A percentile compares a stretch with the other conserved stretches of the same genome.
Evolutionary conservation across 208 protist genomes (phyloP).

Genomic region (Wallacemonas collosoma): DNA sequence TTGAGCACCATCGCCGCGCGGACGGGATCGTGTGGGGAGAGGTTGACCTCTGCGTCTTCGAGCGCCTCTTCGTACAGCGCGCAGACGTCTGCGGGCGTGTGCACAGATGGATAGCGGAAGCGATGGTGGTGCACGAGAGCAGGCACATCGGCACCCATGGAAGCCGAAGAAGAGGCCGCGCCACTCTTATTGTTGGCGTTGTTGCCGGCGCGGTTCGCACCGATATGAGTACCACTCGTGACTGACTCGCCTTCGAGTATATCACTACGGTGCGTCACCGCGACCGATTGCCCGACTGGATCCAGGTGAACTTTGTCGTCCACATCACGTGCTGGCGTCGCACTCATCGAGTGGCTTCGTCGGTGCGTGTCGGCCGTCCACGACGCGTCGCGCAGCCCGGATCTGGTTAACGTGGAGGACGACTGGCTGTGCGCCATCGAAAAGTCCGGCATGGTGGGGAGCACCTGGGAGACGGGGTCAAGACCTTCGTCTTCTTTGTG

Average conservation of each 20-base stretch:
- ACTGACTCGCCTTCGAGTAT: background rate
- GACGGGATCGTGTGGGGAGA: slow-evolving; percentile 85
- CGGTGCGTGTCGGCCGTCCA: background rate
- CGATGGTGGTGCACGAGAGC: slow-evolving; percentile 64
- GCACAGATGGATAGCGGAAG: slow-evolving; percentile 70
- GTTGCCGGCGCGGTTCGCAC: background rate
- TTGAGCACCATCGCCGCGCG: slow-evolving; percentile 84
- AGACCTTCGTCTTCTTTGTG: too few relatives aligned
- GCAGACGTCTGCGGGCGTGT: slow-evolving; percentile 52
- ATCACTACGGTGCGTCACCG: background rate
- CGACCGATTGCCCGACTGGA: background rate
- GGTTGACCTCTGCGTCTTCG: slow-evolving; percentile 61
- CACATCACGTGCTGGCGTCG: background rate
- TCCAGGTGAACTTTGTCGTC: background rate
- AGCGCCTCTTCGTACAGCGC: slow-evolving; percentile 63
- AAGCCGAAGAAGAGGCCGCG: slow-evolving; percentile 1
- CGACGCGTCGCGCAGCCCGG: background rate
- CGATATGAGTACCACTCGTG: too few relatives aligned
- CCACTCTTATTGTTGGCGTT: background rate
- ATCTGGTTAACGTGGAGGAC: too few relatives aligned
- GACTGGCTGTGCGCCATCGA: too few relatives aligned
- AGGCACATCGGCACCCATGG: slow-evolving; percentile 16
- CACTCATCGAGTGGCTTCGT: background rate
- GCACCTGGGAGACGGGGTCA: too few relatives aligned
- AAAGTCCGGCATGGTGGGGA: too few relatives aligned